Base-by-base conservation (phyloP, 2,329 filamentous ascomycete genomes). In the Arthrobotrys iridis region DNA sequence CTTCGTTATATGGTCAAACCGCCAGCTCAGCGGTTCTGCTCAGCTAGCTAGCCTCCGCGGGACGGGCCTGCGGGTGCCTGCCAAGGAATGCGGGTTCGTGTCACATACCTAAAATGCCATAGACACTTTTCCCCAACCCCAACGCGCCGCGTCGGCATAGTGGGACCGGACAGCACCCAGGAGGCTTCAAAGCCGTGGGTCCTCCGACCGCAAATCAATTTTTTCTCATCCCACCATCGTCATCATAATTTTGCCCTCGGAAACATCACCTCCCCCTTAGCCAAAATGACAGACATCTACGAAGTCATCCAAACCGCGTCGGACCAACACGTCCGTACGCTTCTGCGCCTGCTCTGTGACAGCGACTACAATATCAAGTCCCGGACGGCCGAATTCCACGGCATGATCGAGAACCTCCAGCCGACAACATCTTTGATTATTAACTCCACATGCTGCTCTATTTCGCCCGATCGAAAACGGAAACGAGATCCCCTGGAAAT, bases 341-440 rank as follows among this genome's bases (percentile, higher is more conserved):
- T 74, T 33, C 70, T 74, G 35, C 70, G 70, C n/a, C 70, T 74
- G 55, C 70, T 74, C 7, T 74, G 70, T 62, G 62, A 74, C 18
- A 60, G 63, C 45, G 46, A 62, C 11, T 74, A 45, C 15, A 33
- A 43, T 15, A 67, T 59, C 24, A 66, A 74, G 41, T 43, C 41
- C 24, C 50, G 48, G 37, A 58, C 70, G 2, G 50, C 40, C 7
- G 46, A 74, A 10, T 45, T 74, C 37, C 55, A 74, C 55, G 15
- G 30, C 7, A 67, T 58, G 15, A 43, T 74, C 26, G 15, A 52
- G 15, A 43, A n/a, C 20, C 55, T 70, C 7, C 65, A 70, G n/a
- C 15, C 60, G 26, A 35, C 43, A 5, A 35, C 46, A 43, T 43
- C 40, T 15, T 20, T 57, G 5, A 4, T 46, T 4, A 22, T 24